Evolutionary conservation across 306 rosid genomes (phyloP).

Genomic region (Luffa aegyptiaca): DNA sequence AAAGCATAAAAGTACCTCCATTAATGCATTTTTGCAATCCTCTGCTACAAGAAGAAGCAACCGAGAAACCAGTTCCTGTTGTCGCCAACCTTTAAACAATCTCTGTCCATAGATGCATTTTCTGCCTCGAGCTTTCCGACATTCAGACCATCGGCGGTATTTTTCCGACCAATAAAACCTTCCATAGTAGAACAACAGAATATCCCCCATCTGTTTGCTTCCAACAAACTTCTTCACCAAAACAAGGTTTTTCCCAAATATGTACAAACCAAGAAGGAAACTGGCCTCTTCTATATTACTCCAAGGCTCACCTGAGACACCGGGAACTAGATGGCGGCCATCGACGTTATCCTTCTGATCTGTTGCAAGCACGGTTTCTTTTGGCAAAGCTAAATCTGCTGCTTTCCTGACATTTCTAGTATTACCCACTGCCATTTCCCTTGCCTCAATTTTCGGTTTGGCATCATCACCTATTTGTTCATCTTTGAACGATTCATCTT

Average conservation of each 20-base stretch:
- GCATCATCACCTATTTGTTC: not conserved
- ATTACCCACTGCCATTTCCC: not conserved
- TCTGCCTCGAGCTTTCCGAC: constrained; percentile 54
- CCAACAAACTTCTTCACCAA: constrained; percentile 62
- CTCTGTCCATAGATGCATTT: constrained; percentile 56
- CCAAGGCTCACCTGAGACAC: constrained; percentile 41
- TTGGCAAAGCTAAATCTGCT: constrained; percentile 20
- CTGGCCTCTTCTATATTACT: constrained; percentile 54
- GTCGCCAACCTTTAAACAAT: constrained; percentile 73
- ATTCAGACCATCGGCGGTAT: constrained; percentile 62
- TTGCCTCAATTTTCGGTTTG: not conserved
- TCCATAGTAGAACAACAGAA: constrained; percentile 76
- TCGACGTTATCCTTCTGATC: constrained; percentile 17
- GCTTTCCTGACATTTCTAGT: constrained; percentile 9
- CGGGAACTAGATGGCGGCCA: constrained; percentile 52
- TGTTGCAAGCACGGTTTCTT: constrained; percentile 17
- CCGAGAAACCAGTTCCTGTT: constrained; percentile 71
- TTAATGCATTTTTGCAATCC: constrained; percentile 31
- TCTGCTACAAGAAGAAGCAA: constrained; percentile 33
- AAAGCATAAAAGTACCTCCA: constrained; percentile 45
- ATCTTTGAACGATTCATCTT: not conserved
- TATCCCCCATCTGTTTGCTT: constrained; percentile 55
- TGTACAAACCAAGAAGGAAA: constrained; percentile 69
- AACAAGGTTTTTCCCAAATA: constrained; percentile 75
- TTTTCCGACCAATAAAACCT: constrained; percentile 55